Evolutionary conservation across 768 basidiomycete species (phyloP).

Genomic region (Lyophyllum shimeji): DNA sequence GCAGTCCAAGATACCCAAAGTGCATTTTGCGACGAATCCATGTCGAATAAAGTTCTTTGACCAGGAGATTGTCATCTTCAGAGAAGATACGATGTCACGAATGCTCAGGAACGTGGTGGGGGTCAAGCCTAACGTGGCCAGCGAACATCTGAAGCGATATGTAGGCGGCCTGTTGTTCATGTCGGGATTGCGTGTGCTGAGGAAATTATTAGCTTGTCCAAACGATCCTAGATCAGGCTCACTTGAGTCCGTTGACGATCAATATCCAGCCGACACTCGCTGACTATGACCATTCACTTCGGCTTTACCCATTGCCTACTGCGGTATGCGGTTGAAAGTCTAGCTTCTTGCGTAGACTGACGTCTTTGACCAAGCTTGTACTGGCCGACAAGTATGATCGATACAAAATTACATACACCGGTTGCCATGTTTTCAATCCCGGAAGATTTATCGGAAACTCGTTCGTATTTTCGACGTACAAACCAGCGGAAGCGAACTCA

Average conservation of each 20-base stretch:
- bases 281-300: conserved; percentile 89
- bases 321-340: conserved; percentile 51
- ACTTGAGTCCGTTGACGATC: conserved; percentile 84
- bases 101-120: conserved; percentile 93
- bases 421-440: conserved; percentile 98
- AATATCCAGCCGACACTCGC: conserved; percentile 84
- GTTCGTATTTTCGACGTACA: conserved; percentile 88
- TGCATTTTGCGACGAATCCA: conserved; percentile 86
- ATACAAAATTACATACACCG: conserved; percentile 95
- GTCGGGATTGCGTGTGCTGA: background rate
- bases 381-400: conserved; percentile 96
- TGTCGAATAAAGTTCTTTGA: conserved; percentile 94
- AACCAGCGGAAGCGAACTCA: conserved; percentile 80
- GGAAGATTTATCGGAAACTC: conserved; percentile 85
- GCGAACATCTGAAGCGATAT: conserved; percentile 84
- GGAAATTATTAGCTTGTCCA: conserved; percentile 74
- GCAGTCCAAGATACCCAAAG: conserved; percentile 70
- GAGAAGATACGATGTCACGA: conserved; percentile 90
- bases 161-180: conserved; percentile 43
- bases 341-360: background rate
- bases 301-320: conserved; percentile 93
- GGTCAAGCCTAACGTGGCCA: conserved; percentile 76
- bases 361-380: conserved; percentile 56
- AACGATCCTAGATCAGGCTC: conserved; percentile 92
- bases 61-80: conserved; percentile 92